These are phyloP conservation scores for Periconia digitata DNA, from an alignment of 2,329 filamentous ascomycete species.

Conservation along the genomic window DNA sequence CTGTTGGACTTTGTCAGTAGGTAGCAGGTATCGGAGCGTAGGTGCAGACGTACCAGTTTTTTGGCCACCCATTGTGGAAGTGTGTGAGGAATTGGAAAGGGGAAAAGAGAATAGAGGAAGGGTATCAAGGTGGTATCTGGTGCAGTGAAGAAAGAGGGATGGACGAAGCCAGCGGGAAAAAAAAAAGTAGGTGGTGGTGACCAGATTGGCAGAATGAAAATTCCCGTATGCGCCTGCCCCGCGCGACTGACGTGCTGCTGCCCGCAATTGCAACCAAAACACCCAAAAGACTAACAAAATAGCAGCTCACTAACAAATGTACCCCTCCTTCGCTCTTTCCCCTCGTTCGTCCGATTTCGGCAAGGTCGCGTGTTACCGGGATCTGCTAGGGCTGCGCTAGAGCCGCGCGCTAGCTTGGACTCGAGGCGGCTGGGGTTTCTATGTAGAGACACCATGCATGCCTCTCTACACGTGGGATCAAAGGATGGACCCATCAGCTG, in stretches of 20 bases:
- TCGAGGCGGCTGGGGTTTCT: background rate
- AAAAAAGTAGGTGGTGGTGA: slow-evolving; percentile 22
- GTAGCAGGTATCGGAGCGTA: too few species aligned
- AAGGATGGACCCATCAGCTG: too few species aligned
- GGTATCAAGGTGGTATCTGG: background rate
- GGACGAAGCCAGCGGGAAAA: background rate
- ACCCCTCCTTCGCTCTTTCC: background rate
- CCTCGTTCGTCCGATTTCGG: slow-evolving; percentile 22
- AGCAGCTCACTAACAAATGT: background rate
- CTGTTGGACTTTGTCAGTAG: slow-evolving; percentile 42
- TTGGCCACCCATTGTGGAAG: slow-evolving; percentile 36
- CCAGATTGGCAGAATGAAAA: slow-evolving; percentile 10
- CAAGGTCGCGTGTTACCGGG: slow-evolving; percentile 3
- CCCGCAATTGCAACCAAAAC: slow-evolving; percentile 14
- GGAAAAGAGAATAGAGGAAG: slow-evolving; percentile 1
- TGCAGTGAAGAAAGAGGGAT: background rate
- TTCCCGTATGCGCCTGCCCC: slow-evolving; percentile 11
- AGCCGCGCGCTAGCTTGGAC: background rate
- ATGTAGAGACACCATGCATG: background rate
- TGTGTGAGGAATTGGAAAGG: background rate
- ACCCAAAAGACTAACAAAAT: too few species aligned
- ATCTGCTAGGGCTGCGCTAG: background rate
- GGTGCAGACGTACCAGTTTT: slow-evolving; percentile 32
- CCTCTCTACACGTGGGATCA: too few species aligned
- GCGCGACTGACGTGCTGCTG: slow-evolving; percentile 7